Percentiles rank a stretch among this genome's conserved stretches.
Evolutionary conservation across 495 filamentous ascomycete species (phyloP).

Genomic region (Tetracladium marchalianum): DNA sequence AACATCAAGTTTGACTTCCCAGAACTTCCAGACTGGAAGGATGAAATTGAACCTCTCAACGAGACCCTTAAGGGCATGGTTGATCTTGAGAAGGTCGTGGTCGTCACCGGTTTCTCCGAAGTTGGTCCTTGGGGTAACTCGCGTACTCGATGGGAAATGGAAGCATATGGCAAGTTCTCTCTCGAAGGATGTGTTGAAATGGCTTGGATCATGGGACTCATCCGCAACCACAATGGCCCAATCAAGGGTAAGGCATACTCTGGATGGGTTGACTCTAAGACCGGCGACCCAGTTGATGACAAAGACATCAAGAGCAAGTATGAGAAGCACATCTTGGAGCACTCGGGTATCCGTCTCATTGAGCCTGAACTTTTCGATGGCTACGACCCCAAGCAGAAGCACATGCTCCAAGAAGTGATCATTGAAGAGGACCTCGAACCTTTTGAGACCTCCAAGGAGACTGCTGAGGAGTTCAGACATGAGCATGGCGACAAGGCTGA

Average conservation of each 20-base stretch:
- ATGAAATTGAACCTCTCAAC: constrained; percentile 81
- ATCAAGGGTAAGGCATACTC: constrained; percentile 95
- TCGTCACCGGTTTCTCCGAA: constrained; percentile 94
- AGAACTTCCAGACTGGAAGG: constrained; percentile 78
- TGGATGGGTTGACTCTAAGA: constrained; percentile 94
- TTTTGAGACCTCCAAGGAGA: constrained; percentile 95
- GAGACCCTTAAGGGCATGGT: constrained; percentile 91
- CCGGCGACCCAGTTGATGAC: constrained; percentile 90
- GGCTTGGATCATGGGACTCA: constrained; percentile 99
- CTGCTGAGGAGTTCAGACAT: constrained; percentile 91
- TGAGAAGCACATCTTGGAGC: constrained; percentile 91
- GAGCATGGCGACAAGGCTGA: constrained; percentile 97
- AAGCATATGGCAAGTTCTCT: constrained; percentile 92
- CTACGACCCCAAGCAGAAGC: constrained; percentile 97
- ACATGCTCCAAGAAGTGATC: constrained; percentile 93
- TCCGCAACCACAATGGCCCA: constrained; percentile 97
- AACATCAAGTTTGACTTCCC: constrained; percentile 98
- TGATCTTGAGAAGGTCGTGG: constrained; percentile 93
- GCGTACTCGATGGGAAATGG: constrained; percentile 98
- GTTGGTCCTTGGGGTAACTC: constrained; percentile 98
- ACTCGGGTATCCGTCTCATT: constrained; percentile 94
- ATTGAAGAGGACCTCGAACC: constrained; percentile 94
- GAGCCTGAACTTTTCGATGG: constrained; percentile 95
- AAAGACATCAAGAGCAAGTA: constrained; percentile 96
- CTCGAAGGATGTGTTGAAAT: constrained; percentile 97